Conservation (phyloP, 768 basidiomycete species). For the Leccinellum luteum region DNA sequence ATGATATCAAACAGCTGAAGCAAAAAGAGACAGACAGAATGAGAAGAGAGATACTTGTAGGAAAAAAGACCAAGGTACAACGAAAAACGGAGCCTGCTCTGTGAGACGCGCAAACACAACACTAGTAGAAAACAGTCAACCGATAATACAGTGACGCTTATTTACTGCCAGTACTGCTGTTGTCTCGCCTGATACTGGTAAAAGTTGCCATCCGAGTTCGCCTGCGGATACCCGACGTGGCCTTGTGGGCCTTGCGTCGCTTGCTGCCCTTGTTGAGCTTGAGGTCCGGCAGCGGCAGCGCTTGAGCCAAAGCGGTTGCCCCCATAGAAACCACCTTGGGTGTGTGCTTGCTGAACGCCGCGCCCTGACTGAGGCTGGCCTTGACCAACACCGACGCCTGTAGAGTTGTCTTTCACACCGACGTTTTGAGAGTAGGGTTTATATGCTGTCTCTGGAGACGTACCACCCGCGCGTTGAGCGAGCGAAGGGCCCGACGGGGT, state of each 20-base stretch:
- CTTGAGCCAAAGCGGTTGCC: constrained; percentile 42
- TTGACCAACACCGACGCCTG: constrained; percentile 41
- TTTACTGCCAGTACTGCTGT: constrained; percentile 52
- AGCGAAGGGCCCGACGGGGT: constrained; percentile 47
- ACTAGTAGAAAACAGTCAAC: background rate
- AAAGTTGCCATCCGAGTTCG: constrained; percentile 61
- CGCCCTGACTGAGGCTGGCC: constrained; percentile 40
- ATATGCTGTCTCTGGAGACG: constrained; percentile 71
- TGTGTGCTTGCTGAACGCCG: constrained; percentile 43
- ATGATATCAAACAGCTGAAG: constrained; percentile 32
- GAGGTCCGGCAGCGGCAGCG: constrained; percentile 44
- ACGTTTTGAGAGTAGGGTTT: constrained; percentile 62
- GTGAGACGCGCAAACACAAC: background rate
- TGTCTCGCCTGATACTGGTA: constrained; percentile 71
- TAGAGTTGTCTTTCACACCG: constrained; percentile 57
- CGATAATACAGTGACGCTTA: background rate
- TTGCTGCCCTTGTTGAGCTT: constrained; percentile 47
- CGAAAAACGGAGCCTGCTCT: constrained; percentile 5
- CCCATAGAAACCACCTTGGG: constrained; percentile 46
- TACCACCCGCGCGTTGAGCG: constrained; percentile 42
- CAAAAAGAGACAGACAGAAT: constrained; percentile 12
- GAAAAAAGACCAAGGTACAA: constrained; percentile 8
- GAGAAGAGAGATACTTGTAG: constrained; percentile 6
- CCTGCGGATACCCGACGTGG: constrained; percentile 50
- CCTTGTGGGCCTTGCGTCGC: constrained; percentile 33